A percentile compares a stretch with the other conserved stretches of the same genome.
These are phyloP conservation scores for Cryptococcus hybrid DNA, from an alignment of 1,284 basidiomycete species.

Conservation along the genomic window DNA sequence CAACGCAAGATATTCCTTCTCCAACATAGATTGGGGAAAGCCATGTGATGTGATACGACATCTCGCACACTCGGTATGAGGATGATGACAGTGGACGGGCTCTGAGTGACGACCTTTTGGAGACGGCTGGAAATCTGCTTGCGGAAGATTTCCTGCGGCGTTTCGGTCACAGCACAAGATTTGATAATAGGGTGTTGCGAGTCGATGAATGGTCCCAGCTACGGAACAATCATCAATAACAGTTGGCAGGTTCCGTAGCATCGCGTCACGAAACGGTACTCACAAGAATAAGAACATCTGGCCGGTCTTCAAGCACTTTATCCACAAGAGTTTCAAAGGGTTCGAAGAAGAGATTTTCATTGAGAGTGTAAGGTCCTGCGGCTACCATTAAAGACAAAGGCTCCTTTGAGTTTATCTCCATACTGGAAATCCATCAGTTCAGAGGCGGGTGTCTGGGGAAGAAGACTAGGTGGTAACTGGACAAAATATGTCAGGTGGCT, in stretches of 20 bases:
- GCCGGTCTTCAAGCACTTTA: conserved; percentile 60
- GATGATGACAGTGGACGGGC: conserved; percentile 67
- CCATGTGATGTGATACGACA: conserved; percentile 71
- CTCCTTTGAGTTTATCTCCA: conserved; percentile 43
- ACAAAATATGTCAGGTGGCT: background rate
- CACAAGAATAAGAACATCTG: conserved; percentile 77
- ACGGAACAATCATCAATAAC: background rate
- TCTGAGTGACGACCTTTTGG: conserved; percentile 59
- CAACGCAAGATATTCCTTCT: conserved; percentile 50
- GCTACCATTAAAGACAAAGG: conserved; percentile 67
- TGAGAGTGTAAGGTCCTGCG: conserved; percentile 77
- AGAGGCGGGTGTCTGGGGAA: conserved; percentile 36
- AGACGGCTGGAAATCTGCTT: conserved; percentile 64
- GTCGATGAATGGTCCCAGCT: conserved; percentile 92
- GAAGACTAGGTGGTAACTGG: conserved; percentile 50
- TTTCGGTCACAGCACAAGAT: conserved; percentile 64
- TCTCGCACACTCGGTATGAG: conserved; percentile 82
- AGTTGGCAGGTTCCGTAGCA: background rate
- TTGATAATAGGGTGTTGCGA: conserved; percentile 68
- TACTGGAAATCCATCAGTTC: conserved; percentile 43
- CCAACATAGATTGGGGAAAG: conserved; percentile 79
- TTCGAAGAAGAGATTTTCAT: conserved; percentile 70
- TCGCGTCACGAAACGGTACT: conserved; percentile 27
- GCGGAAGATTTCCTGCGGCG: conserved; percentile 69
- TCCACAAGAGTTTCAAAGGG: conserved; percentile 65